phyloP scores from a whole-genome alignment of 495 filamentous ascomycete species.

The Aspergillus affinis region DNA sequence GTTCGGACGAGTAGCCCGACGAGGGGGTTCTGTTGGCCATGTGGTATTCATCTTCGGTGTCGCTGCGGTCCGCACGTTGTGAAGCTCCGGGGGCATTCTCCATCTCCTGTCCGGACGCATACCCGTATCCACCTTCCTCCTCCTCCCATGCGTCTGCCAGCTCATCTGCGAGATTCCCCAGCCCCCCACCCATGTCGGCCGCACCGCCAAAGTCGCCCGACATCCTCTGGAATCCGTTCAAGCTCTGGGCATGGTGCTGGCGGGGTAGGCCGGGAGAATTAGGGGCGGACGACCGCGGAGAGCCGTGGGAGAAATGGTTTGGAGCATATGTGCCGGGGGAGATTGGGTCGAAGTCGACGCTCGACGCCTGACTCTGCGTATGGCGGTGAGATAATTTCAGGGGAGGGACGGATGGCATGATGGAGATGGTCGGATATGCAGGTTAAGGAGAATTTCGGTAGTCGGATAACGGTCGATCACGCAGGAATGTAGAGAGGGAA shows the following conservation, averaged over 20 bases:
- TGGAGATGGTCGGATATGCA: conserved; percentile 2
- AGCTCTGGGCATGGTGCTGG: conserved; percentile 51
- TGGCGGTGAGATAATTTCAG: conserved; percentile 61
- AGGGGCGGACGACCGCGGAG: conserved; percentile 45
- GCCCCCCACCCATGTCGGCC: conserved; percentile 52
- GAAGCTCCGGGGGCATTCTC: conserved; percentile 27
- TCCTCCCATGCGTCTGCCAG: conserved; percentile 59
- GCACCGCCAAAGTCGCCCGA: conserved; percentile 43
- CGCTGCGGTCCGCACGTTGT: conserved; percentile 35
- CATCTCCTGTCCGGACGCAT: conserved; percentile 43
- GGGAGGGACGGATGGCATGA: conserved; percentile 55
- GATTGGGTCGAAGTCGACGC: conserved; percentile 54
- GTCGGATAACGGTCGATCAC: not conserved
- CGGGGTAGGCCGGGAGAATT: conserved; percentile 61
- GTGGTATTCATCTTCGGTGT: conserved; percentile 36
- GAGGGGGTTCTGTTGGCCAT: conserved; percentile 26
- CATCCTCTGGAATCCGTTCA: conserved; percentile 48
- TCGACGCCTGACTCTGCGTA: conserved; percentile 35
- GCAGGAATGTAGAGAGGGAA: not conserved
- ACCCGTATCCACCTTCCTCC: conserved; percentile 54
- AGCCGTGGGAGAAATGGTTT: conserved; percentile 45
- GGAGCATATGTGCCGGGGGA: conserved; percentile 38
- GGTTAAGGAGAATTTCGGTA: not conserved
- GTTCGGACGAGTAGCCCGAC: conserved; percentile 29
- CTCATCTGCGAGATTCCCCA: conserved; percentile 85